Evolutionary conservation across 23 red algal genomes (phyloP).

Genomic region (Gracilariopsis chorda): DNA sequence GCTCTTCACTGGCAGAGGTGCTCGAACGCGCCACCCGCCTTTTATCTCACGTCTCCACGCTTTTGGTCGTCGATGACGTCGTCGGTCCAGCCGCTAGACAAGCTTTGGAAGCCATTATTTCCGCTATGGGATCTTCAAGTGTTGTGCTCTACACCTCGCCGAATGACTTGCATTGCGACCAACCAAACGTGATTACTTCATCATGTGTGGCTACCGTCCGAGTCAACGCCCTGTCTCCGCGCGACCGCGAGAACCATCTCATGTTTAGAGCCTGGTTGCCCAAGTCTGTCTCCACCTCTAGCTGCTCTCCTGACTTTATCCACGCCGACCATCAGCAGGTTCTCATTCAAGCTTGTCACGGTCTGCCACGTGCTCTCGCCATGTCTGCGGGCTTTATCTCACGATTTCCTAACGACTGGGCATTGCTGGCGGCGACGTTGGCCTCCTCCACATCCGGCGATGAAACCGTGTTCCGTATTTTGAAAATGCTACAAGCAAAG

Average conservation of each 20-base stretch:
- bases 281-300: background rate
- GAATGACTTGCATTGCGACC: background rate
- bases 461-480: slow-evolving; percentile 18
- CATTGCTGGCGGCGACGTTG: background rate
- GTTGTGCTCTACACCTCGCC: slow-evolving; percentile 36
- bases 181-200: background rate
- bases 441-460: background rate
- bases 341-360: slow-evolving; percentile 26
- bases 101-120: slow-evolving; percentile 34
- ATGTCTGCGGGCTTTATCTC: slow-evolving; percentile 51
- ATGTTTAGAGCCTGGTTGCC: slow-evolving; percentile 37
- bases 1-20: slow-evolving; percentile 6
- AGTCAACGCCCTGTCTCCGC: background rate
- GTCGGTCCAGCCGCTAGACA: slow-evolving; percentile 4
- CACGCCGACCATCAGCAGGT: background rate
- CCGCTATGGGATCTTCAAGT: slow-evolving; percentile 21
- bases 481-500: slow-evolving; percentile 22
- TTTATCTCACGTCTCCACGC: slow-evolving; percentile 38
- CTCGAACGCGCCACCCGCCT: slow-evolving; percentile 17
- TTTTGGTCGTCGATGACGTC: slow-evolving; percentile 51
- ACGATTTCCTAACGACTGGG: slow-evolving; percentile 13
- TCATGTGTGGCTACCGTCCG: background rate
- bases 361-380: slow-evolving; percentile 23
- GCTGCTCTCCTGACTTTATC: background rate
- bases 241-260: background rate